Percentiles rank a stretch among this genome's conserved stretches.
Conservation (phyloP, 371 early-diverging fungal species). For the Mucor plumbeus region DNA sequence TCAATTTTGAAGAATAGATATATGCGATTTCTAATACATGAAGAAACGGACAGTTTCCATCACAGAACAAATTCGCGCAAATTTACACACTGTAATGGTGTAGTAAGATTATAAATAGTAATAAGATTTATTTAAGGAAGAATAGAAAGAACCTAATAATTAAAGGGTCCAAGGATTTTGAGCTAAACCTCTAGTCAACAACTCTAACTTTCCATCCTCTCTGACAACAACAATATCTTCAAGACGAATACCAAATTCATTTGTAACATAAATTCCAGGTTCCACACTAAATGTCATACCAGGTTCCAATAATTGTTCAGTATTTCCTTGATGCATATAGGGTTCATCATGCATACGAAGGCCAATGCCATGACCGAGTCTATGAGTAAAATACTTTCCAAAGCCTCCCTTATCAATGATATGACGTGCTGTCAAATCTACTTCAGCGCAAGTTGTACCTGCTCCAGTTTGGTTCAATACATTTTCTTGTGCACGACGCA, state of each 20-base stretch:
- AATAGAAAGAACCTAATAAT: background rate
- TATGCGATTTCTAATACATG: no score
- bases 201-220: constrained; percentile 50
- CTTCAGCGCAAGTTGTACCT: constrained; percentile 49
- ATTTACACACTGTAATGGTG: no score
- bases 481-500: constrained; percentile 54
- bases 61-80: no score
- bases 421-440: constrained; percentile 58
- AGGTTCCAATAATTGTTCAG: constrained; percentile 39
- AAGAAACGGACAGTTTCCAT: no score
- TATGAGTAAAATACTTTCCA: constrained; percentile 59
- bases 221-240: constrained; percentile 68
- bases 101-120: no score
- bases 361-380: constrained; percentile 67
- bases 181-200: constrained; percentile 57
- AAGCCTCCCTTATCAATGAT: constrained; percentile 52
- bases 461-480: constrained; percentile 40
- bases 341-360: constrained; percentile 68
- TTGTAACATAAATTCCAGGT: constrained; percentile 61
- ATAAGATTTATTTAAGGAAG: no score
- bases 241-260: constrained; percentile 59
- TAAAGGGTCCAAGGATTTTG: constrained; percentile 52
- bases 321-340: constrained; percentile 62
- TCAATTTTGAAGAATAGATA: no score
- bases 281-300: constrained; percentile 69